phyloP scores from a whole-genome alignment of 352 stramenopile species.

The Pythium dissotocum region DNA sequence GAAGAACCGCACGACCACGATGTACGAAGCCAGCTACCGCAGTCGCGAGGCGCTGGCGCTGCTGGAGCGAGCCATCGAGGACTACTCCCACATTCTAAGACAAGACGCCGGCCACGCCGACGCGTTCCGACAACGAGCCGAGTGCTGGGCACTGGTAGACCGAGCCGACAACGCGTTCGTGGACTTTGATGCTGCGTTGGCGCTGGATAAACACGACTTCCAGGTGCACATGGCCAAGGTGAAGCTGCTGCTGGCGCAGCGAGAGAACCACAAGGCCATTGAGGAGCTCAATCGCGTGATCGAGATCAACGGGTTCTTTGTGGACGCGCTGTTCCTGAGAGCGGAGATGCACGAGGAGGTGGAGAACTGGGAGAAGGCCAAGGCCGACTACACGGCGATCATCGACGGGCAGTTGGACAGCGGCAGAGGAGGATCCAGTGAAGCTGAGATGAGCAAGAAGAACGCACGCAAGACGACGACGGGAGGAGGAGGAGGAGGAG shows the following conservation, averaged over 20 bases:
- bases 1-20: constrained; percentile 7
- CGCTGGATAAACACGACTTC: constrained; percentile 57
- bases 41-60: constrained; percentile 33
- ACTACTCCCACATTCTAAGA: constrained; percentile 57
- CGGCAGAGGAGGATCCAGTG: constrained; percentile 15
- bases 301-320: constrained; percentile 64
- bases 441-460: neutral
- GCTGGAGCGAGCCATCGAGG: constrained; percentile 58
- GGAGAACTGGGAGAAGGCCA: constrained; percentile 38
- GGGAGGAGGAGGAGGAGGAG: too few species aligned
- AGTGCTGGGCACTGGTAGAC: constrained; percentile 48
- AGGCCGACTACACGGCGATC: constrained; percentile 68
- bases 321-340: constrained; percentile 70
- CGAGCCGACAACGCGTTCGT: constrained; percentile 49
- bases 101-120: constrained; percentile 47
- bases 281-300: constrained; percentile 58
- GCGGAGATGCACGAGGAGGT: constrained; percentile 53
- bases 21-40: constrained; percentile 30
- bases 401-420: constrained; percentile 67
- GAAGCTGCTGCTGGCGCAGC: constrained; percentile 48
- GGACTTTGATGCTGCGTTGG: constrained; percentile 51
- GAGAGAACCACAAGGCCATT: constrained; percentile 43
- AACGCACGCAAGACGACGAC: neutral
- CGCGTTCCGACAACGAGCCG: constrained; percentile 46
- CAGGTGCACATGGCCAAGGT: constrained; percentile 59